Base-by-base conservation (phyloP, 1,284 basidiomycete genomes). In the Testicularia cyperi region DNA sequence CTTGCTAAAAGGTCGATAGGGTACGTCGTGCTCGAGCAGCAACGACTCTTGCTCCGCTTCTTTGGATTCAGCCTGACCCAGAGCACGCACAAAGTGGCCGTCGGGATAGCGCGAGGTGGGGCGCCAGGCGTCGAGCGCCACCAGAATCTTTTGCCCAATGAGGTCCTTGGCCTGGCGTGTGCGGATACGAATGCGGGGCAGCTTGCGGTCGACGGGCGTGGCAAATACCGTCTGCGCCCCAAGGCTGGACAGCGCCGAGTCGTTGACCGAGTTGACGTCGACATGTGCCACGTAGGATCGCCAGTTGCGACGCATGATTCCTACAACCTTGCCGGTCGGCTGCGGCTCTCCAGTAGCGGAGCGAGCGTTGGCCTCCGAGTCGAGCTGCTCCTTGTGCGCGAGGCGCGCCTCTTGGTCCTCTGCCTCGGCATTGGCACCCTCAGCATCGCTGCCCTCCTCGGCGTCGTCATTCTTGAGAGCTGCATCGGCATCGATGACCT, bases 31-130 rank as follows among this genome's bases (percentile, higher is more conserved):
- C 78, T 99, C 95, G 32, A 98, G 80, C 65, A 99, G 78, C 51
- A 98, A 74, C 74, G 88, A 91, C 78, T 98, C 94, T 74, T 94
- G 89, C 75, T 98, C 95, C 0, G 92, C 92, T 74, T 92, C 92
- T 76, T 96, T 95, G 75, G 86, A 89, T 72, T 94, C 94, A 0
- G 87, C 89, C 58, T 85, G 85, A 9, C 95, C 95, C 1, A 99
- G 82, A 0, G 91, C 86, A 31, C 94, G 85, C 12, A 98, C 91
- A 71, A 99, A 92, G 77, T 99, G 95, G 0, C 95, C 95, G 67
- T 97, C 92, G 0, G 95, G 95, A 73, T 97, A 97, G 19, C 91
- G 84, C 2, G 88, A 92, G 24, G 85, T 84, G 20, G 81, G 78
- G 23, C 89, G 85, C 95, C 95, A 99, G 32, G 85, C 81, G 76